Percentiles rank a stretch among this genome's conserved stretches.
These are phyloP conservation scores for Puccinia novopanici DNA, from an alignment of 1,284 basidiomycete species.

Conservation along the genomic window DNA sequence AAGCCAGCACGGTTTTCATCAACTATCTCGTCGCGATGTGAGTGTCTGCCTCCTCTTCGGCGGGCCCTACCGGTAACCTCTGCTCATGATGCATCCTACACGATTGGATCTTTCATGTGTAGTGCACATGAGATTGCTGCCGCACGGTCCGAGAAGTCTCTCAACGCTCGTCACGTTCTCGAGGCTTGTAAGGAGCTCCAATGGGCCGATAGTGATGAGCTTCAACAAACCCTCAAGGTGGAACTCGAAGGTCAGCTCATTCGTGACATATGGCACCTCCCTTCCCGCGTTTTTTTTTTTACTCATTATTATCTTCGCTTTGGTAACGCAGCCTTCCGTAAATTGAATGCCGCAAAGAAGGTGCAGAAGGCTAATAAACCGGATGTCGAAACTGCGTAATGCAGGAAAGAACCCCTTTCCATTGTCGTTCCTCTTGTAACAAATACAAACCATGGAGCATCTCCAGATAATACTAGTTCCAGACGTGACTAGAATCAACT, in stretches of 20 bases:
- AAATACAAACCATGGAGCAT: not conserved
- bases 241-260: conserved; percentile 33
- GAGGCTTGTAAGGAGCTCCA: conserved; percentile 43
- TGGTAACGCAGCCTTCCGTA: conserved; percentile 29
- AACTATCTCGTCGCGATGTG: conserved; percentile 43
- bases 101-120: not conserved
- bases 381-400: not conserved
- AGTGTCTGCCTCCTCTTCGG: not conserved
- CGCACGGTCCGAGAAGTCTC: conserved; percentile 32
- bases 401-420: not conserved
- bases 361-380: conserved; percentile 20
- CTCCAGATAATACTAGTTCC: no score
- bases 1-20: conserved; percentile 42
- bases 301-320: not conserved
- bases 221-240: conserved; percentile 16
- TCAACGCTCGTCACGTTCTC: conserved; percentile 39
- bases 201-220: conserved; percentile 35
- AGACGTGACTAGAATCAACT: no score
- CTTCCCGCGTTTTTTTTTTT: not conserved
- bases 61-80: no score
- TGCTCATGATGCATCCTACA: not conserved
- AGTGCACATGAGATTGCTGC: conserved; percentile 42
- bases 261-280: no score
- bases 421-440: not conserved
- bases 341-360: conserved; percentile 38